phyloP scores from a whole-genome alignment of 495 filamentous ascomycete genomes.

The Daldinia vernicosa region DNA sequence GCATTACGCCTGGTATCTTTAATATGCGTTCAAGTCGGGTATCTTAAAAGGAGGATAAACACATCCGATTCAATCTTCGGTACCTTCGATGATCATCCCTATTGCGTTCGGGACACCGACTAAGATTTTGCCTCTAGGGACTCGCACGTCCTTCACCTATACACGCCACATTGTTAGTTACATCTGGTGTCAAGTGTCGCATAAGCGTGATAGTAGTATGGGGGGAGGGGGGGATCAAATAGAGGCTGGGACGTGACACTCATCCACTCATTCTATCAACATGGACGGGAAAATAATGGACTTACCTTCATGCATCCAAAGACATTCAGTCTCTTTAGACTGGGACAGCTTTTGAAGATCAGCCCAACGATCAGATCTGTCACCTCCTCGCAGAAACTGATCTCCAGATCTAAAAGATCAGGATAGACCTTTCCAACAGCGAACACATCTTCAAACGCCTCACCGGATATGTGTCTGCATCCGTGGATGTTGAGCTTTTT shows the following conservation, averaged over 20 bases:
- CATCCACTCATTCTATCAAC: not conserved
- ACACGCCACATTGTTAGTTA: conserved; percentile 26
- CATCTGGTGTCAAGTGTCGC: not conserved
- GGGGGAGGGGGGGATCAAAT: not conserved
- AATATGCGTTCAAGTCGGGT: not conserved
- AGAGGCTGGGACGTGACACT: not conserved
- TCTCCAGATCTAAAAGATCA: conserved; percentile 71
- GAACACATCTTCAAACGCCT: conserved; percentile 77
- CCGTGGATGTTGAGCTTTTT: conserved; percentile 74
- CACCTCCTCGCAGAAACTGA: conserved; percentile 78
- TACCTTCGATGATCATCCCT: conserved; percentile 64
- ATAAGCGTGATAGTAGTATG: not conserved
- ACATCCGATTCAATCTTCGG: conserved; percentile 35
- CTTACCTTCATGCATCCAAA: conserved; percentile 80
- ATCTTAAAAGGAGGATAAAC: not conserved
- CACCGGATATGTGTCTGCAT: conserved; percentile 77
- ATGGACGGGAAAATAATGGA: not conserved
- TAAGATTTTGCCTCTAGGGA: conserved; percentile 77
- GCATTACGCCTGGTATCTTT: not conserved
- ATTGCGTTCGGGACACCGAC: conserved; percentile 78
- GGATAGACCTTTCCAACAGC: conserved; percentile 66
- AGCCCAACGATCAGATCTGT: conserved; percentile 76
- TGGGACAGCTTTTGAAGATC: conserved; percentile 79
- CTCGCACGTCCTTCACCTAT: conserved; percentile 68
- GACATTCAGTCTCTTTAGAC: conserved; percentile 74